phyloP scores from a whole-genome alignment of 2,329 filamentous ascomycete species.

The Elsinoe fawcettii region DNA sequence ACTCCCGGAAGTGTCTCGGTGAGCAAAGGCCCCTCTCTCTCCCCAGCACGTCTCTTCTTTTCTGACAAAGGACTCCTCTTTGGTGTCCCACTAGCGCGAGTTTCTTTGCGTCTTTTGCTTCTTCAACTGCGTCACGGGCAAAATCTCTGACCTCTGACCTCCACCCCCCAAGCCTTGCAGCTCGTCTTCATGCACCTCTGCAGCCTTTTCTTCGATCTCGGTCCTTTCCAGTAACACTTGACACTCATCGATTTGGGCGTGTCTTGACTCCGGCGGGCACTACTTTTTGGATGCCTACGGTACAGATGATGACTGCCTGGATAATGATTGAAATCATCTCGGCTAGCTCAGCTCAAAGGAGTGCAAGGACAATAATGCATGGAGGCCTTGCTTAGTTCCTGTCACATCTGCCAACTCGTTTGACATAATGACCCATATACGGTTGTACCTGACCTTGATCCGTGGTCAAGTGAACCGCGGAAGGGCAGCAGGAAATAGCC shows the following conservation, averaged over 20 bases:
- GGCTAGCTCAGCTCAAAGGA: background rate
- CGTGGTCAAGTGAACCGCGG: constrained; percentile 2
- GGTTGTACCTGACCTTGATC: constrained; percentile 7
- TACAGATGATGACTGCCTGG: background rate
- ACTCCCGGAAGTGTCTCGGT: background rate
- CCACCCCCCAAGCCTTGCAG: constrained; percentile 3
- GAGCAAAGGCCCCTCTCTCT: background rate
- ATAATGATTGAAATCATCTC: background rate
- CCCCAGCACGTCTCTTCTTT: background rate
- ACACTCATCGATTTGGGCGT: background rate
- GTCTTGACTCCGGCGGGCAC: background rate
- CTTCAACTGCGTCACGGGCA: constrained; percentile 8
- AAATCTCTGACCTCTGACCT: background rate
- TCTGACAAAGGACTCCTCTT: background rate
- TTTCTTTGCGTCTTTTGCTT: constrained; percentile 5
- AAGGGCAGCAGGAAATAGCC: background rate
- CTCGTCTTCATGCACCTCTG: background rate
- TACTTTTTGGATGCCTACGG: no score
- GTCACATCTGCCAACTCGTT: background rate
- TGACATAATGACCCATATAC: background rate
- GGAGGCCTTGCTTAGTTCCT: background rate
- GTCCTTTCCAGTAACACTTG: constrained; percentile 1
- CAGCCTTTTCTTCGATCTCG: constrained; percentile 3
- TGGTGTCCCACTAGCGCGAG: background rate
- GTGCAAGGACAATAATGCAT: no score